Base-by-base conservation (phyloP, 2,329 filamentous ascomycete species). In the Ampelomyces quisqualis region DNA sequence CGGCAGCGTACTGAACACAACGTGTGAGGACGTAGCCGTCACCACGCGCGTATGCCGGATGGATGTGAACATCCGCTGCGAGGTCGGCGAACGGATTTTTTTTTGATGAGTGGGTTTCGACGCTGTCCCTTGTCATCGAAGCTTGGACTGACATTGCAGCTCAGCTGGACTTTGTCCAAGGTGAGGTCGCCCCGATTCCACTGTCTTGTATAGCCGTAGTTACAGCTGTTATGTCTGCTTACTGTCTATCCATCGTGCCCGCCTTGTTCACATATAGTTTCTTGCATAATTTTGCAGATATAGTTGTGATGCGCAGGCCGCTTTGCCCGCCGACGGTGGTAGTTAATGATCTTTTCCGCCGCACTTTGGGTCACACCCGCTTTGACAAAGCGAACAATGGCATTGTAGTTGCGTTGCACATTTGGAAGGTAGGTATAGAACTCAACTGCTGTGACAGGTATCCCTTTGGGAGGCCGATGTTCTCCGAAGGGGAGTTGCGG, bases 11-110 rank as follows among this genome's bases (percentile, higher is more conserved):
- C 7, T 29, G 27, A 5, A 37, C 23, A 22, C 26, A 37, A n/a
- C 34, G 34, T n/a, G 18, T 21, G 7, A 37, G n/a, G 17, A 37
- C 30, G 24, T 22, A 37, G 17, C 34, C 34, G 17, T 37, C 34
- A 14, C 24, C 34, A 7, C 18, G 6, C 2, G 14, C 13, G 26
- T 30, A 30, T 7, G 34, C 21, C 6, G 24, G 34, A 13, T 37
- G 34, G 3, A 13, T 6, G n/a, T 15, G 4, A 9, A 37, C 34
- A n/a, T 37, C n/a, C 17, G 14, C 14, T 13, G 34, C 34, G 7
- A 37, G 26, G 19, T 30, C 26, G 18, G 34, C 34, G 14, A 37
- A 30, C 4, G 34, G n/a, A 37, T 29, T 37, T 17, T 18, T 14
- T n/a, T 3, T 11, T 7, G 7, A 14, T 34, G 5, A n/a, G 20